Percentiles rank a stretch among this genome's conserved stretches.
Evolutionary conservation across 768 basidiomycete species (phyloP).

Genomic region (Fibroporia radiculosa): DNA sequence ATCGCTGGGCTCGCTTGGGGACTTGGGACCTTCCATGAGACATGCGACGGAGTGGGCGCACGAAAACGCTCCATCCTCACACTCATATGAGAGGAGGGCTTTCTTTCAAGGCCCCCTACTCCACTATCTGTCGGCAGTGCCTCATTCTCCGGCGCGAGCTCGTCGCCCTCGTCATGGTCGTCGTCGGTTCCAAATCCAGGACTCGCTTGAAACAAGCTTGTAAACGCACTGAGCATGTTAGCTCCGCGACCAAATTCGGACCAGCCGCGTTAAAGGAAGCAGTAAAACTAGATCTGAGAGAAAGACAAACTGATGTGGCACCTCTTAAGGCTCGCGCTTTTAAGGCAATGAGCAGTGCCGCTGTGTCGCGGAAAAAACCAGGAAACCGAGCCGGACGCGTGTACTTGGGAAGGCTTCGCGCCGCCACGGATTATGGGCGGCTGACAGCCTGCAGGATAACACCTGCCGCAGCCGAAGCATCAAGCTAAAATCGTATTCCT

Average conservation of each 20-base stretch:
- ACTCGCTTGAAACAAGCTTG: slow-evolving; percentile 11
- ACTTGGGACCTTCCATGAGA: slow-evolving; percentile 15
- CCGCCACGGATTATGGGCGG: background rate
- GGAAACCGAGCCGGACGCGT: background rate
- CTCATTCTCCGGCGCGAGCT: background rate
- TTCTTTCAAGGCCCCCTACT: slow-evolving; percentile 1
- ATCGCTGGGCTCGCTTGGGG: slow-evolving; percentile 3
- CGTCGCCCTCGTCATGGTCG: background rate
- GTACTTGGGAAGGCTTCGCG: background rate
- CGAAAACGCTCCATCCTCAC: slow-evolving; percentile 1
- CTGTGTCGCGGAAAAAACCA: background rate
- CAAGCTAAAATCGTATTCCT: too few species aligned
- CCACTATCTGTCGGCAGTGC: background rate
- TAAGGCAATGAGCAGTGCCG: background rate
- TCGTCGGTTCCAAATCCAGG: slow-evolving; percentile 4
- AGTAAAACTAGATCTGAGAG: background rate
- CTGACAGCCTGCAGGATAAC: background rate
- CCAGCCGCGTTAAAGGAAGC: background rate
- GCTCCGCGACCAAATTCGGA: background rate
- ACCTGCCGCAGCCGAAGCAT: background rate
- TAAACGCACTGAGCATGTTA: slow-evolving; percentile 12
- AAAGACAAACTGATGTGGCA: background rate
- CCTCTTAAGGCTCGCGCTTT: background rate
- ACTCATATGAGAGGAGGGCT: slow-evolving; percentile 1
- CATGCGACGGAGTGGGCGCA: slow-evolving; percentile 12